Conservation (phyloP, 495 filamentous ascomycete species). For the Pseudoneurospora amorphoporcata region DNA sequence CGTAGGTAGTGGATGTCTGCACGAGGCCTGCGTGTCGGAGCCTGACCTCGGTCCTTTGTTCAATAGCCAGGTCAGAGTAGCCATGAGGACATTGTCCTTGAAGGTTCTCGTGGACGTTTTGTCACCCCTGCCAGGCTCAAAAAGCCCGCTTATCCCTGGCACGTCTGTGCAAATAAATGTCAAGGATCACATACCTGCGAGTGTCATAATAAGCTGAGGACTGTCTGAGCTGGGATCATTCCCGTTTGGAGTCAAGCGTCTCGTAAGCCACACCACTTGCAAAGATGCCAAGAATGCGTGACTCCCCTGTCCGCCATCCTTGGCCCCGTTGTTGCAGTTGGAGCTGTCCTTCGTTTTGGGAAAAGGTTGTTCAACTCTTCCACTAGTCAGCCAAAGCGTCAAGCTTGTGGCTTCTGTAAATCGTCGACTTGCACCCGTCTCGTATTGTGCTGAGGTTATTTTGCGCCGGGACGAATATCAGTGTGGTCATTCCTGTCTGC, state of each 20-base stretch:
- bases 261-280: not conserved
- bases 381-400: not conserved
- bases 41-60: not conserved
- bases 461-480: not conserved
- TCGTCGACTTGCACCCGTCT: not conserved
- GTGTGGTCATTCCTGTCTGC: not conserved
- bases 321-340: slow-evolving; percentile 13
- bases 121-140: slow-evolving; percentile 11
- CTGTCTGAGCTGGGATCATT: slow-evolving; percentile 8
- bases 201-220: slow-evolving; percentile 8
- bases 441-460: not conserved
- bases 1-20: not conserved
- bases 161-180: slow-evolving; percentile 13
- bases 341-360: slow-evolving; percentile 1
- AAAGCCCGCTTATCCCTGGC: slow-evolving; percentile 8
- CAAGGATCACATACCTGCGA: slow-evolving; percentile 8
- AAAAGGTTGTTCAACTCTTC: not conserved
- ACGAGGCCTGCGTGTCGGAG: not conserved
- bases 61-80: not conserved
- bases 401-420: not conserved
- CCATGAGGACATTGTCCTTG: slow-evolving; percentile 6
- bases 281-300: not conserved
- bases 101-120: slow-evolving; percentile 4
- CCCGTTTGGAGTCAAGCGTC: slow-evolving; percentile 10
- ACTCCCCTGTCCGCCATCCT: slow-evolving; percentile 2